Evolutionary conservation across 257 asterid genomes (phyloP).

Genomic region (Solanum rostratum): DNA sequence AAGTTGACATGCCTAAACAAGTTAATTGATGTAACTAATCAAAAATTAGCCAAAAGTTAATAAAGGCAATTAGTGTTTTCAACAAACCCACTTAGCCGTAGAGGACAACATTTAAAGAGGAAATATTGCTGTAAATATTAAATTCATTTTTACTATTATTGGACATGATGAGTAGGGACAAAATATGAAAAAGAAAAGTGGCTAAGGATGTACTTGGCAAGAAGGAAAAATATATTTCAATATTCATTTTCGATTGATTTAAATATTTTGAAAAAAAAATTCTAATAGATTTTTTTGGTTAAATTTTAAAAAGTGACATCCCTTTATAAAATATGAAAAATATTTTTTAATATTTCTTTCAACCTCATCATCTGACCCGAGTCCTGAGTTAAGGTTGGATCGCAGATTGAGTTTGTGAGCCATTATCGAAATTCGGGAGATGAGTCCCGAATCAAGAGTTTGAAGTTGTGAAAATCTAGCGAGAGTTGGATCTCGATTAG

Average conservation of each 20-base stretch:
- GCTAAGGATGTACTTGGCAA: neutral
- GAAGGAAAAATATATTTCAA: no score
- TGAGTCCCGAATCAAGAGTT: no score
- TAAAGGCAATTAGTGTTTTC: neutral
- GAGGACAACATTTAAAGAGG: neutral
- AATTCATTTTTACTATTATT: neutral
- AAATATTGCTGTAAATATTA: neutral
- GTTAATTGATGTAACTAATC: neutral
- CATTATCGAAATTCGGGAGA: no score
- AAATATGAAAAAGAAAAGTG: neutral
- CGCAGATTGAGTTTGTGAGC: no score
- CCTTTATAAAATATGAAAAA: no score
- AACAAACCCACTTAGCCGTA: neutral
- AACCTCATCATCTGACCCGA: no score
- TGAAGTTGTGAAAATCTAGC: no score
- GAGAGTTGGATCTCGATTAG: no score
- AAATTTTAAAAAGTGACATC: no score
- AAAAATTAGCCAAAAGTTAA: neutral
- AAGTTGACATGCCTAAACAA: neutral
- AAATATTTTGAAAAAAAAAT: neutral
- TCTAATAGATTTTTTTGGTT: no score
- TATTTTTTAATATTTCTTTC: no score
- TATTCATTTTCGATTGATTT: neutral
- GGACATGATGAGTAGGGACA: neutral
- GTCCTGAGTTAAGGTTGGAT: no score